These are phyloP conservation scores for Aureobasidium pullulans DNA, from an alignment of 2,329 filamentous ascomycete genomes.

Conservation along the genomic window DNA sequence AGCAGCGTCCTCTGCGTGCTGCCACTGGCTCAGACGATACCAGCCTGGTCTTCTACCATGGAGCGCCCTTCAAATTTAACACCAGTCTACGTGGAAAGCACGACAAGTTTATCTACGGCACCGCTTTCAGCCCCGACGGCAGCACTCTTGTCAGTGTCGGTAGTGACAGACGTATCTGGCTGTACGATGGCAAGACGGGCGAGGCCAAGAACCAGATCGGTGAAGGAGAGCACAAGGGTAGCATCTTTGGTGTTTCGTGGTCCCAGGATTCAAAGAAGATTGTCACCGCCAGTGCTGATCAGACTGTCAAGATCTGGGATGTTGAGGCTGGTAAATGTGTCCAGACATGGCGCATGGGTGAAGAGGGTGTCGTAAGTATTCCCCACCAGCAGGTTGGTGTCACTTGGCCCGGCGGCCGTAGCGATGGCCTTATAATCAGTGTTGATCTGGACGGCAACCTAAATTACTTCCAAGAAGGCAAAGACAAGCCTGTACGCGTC, in stretches of 20 bases:
- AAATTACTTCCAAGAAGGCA: constrained; percentile 77
- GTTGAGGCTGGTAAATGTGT: constrained; percentile 67
- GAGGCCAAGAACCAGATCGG: constrained; percentile 71
- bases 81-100: constrained; percentile 72
- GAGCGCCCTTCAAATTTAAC: constrained; percentile 93
- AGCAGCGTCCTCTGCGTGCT: constrained; percentile 83
- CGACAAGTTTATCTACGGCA: constrained; percentile 79
- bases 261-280: constrained; percentile 76
- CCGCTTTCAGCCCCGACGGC: constrained; percentile 86
- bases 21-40: constrained; percentile 88
- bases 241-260: constrained; percentile 90
- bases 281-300: constrained; percentile 87
- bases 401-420: constrained; percentile 75
- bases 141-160: constrained; percentile 76
- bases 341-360: constrained; percentile 80
- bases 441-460: constrained; percentile 82
- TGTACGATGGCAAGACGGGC: constrained; percentile 95
- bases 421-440: constrained; percentile 82
- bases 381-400: constrained; percentile 90
- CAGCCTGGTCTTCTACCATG: constrained; percentile 85
- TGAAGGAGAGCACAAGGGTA: constrained; percentile 80
- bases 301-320: constrained; percentile 93
- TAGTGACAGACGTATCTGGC: constrained; percentile 83
- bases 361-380: constrained; percentile 62
- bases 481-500: constrained; percentile 58